phyloP scores from a whole-genome alignment of 1,284 basidiomycete genomes.

The Meripilus lineatus region DNA sequence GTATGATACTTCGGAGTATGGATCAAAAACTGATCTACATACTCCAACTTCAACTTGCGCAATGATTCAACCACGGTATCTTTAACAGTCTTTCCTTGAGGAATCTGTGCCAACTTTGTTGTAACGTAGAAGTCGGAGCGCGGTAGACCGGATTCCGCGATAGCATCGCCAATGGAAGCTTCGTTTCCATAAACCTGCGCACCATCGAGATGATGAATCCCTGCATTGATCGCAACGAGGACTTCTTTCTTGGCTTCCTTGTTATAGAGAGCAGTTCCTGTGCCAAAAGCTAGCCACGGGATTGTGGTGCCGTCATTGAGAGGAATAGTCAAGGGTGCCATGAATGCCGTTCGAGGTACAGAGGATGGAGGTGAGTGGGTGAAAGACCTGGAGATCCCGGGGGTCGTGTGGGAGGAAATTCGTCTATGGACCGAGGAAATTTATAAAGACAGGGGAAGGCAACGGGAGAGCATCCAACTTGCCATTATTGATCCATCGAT shows the following conservation, averaged over 20 bases:
- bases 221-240: conserved; percentile 49
- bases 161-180: conserved; percentile 45
- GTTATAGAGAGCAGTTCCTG: conserved; percentile 53
- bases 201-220: conserved; percentile 68
- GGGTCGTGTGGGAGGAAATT: no score
- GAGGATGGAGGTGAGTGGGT: conserved; percentile 14
- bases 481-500: no score
- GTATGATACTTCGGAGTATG: conserved; percentile 51
- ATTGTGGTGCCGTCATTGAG: conserved; percentile 56
- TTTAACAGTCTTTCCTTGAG: conserved; percentile 42
- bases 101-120: conserved; percentile 49
- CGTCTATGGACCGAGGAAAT: no score
- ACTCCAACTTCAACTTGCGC: conserved; percentile 55
- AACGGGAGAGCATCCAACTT: no score
- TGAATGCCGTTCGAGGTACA: no score
- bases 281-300: conserved; percentile 68
- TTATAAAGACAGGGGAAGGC: no score
- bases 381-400: no score
- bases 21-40: conserved; percentile 78
- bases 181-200: conserved; percentile 69
- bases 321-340: conserved; percentile 32
- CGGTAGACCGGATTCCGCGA: conserved; percentile 48
- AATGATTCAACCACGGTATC: conserved; percentile 50
- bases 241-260: conserved; percentile 50
- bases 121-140: conserved; percentile 60